phyloP scores from a whole-genome alignment of 306 rosid genomes.

The Canavalia ensiformis region DNA sequence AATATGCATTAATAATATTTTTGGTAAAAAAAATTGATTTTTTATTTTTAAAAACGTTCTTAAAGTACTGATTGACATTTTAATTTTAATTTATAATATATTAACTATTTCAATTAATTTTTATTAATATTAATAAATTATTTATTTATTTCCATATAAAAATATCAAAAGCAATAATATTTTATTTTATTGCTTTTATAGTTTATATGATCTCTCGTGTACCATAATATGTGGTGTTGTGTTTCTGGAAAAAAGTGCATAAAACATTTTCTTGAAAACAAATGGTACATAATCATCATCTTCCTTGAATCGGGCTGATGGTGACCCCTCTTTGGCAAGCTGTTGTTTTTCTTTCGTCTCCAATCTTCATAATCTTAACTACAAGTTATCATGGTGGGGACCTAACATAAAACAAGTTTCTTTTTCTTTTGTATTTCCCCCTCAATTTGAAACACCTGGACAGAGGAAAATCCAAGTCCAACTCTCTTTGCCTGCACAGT shows the following conservation, averaged over 20 bases:
- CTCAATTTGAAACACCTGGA: constrained; percentile 50
- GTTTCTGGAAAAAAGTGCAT: not conserved
- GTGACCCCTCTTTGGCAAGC: constrained; percentile 42
- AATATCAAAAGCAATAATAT: no score
- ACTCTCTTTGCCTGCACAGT: constrained; percentile 33
- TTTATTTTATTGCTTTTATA: no score
- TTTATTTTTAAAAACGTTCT: no score
- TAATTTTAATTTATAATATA: no score
- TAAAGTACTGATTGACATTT: no score
- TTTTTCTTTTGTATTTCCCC: constrained; percentile 22
- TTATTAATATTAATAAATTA: no score
- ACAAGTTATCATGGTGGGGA: constrained; percentile 50
- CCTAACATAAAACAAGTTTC: constrained; percentile 39
- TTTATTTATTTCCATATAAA: no score
- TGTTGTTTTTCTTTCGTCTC: constrained; percentile 43
- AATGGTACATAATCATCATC: constrained; percentile 28
- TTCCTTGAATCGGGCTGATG: constrained; percentile 40
- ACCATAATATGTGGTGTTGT: not conserved
- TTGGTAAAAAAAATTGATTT: no score
- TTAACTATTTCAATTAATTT: no score
- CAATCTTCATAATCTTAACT: constrained; percentile 48
- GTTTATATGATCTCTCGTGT: no score
- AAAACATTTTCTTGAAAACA: not conserved
- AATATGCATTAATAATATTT: no score
- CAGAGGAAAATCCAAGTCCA: constrained; percentile 36